Evolutionary conservation across 2,329 filamentous ascomycete species (phyloP).

Genomic region (Trichoderma sp.): DNA sequence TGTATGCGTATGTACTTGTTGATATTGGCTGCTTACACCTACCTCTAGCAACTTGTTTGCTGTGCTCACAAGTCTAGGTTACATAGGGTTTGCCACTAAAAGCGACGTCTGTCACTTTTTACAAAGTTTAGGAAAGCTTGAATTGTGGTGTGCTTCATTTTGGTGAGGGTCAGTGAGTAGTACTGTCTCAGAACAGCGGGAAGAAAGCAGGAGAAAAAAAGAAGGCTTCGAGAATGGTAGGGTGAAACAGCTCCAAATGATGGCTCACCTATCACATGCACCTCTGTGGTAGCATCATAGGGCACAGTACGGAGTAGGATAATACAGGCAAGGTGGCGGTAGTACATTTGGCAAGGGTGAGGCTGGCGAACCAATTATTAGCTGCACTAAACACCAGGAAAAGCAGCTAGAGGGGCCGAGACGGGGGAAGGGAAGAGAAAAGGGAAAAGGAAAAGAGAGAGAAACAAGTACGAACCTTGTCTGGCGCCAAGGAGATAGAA

Average conservation of each 20-base stretch:
- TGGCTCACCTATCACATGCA: slow-evolving; percentile 17
- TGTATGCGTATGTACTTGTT: slow-evolving; percentile 20
- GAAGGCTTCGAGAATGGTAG: slow-evolving; percentile 25
- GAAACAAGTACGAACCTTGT: slow-evolving; percentile 16
- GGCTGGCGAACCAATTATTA: slow-evolving; percentile 11
- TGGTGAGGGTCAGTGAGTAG: not conserved
- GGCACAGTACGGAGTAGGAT: slow-evolving; percentile 8
- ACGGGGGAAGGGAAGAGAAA: slow-evolving; percentile 1
- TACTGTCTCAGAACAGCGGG: not conserved
- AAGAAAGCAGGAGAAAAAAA: slow-evolving; percentile 9
- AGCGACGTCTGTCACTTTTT: slow-evolving; percentile 17
- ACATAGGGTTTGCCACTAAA: slow-evolving; percentile 22
- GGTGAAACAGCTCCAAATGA: slow-evolving; percentile 8
- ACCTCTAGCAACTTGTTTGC: not conserved
- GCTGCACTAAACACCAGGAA: slow-evolving; percentile 11
- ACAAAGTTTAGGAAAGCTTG: slow-evolving; percentile 16
- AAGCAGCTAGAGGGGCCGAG: slow-evolving; percentile 6
- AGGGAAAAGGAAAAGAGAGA: slow-evolving; percentile 19
- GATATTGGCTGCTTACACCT: slow-evolving; percentile 24
- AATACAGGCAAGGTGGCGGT: not conserved
- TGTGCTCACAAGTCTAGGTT: slow-evolving; percentile 1
- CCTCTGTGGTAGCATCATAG: slow-evolving; percentile 14
- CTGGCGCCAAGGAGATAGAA: not conserved
- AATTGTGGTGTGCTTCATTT: slow-evolving; percentile 2
- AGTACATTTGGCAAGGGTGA: slow-evolving; percentile 8